A percentile compares a stretch with the other conserved stretches of the same genome.
These are phyloP conservation scores for Prunus mira DNA, from an alignment of 306 rosid genomes.

Conservation along the genomic window DNA sequence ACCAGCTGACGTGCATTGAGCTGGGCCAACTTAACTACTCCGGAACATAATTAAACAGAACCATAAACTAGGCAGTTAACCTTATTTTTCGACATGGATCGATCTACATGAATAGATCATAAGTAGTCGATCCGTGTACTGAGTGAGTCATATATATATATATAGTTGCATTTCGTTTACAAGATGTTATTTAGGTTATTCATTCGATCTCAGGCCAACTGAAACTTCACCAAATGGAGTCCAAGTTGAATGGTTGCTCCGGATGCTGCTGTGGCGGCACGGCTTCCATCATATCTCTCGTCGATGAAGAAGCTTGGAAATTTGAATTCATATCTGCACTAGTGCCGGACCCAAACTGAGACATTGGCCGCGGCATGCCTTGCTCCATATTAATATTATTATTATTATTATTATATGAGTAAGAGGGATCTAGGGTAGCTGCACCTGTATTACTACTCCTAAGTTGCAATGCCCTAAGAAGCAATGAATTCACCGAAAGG, in stretches of 20 bases:
- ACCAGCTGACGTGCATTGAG: neutral
- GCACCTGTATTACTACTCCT: constrained; percentile 45
- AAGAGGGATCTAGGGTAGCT: constrained; percentile 10
- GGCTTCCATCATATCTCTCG: constrained; percentile 48
- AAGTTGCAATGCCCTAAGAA: constrained; percentile 86
- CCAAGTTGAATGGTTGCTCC: constrained; percentile 91
- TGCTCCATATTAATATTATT: constrained; percentile 14
- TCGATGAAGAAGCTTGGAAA: constrained; percentile 41
- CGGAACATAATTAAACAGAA: neutral
- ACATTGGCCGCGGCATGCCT: constrained; percentile 17
- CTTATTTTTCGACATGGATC: neutral
- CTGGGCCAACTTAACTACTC: neutral
- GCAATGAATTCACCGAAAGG: constrained; percentile 63
- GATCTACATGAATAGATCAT: neutral
- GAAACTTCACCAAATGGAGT: constrained; percentile 75
- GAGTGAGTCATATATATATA: too few relatives aligned
- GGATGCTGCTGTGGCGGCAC: constrained; percentile 33
- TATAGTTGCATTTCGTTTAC: neutral
- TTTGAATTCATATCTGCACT: constrained; percentile 34
- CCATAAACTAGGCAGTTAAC: neutral
- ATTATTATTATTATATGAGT: neutral
- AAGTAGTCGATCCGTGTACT: too few relatives aligned
- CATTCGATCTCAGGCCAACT: neutral
- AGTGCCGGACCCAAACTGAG: constrained; percentile 15
- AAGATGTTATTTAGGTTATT: constrained; percentile 5